phyloP scores from a whole-genome alignment of 345 rosid genomes.

The Geranium rotundifolium region DNA sequence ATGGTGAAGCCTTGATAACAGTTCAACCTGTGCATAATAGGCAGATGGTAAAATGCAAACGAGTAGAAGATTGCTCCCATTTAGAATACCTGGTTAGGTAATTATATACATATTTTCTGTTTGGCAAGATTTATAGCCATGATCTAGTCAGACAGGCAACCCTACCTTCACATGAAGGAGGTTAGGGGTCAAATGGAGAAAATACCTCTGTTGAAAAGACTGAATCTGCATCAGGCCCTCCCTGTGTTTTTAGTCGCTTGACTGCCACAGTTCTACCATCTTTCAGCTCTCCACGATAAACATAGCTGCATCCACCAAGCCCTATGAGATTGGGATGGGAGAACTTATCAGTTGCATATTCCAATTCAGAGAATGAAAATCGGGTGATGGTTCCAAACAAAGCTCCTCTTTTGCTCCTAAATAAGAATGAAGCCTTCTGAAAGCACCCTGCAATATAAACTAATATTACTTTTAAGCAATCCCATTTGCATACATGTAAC shows the following conservation, averaged over 20 bases:
- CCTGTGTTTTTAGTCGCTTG: slow-evolving; percentile 58
- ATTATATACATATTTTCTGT: too few species aligned
- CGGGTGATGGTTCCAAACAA: slow-evolving; percentile 44
- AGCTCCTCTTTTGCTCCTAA: slow-evolving; percentile 37
- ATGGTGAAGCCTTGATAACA: slow-evolving; percentile 80
- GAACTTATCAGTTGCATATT: slow-evolving; percentile 66
- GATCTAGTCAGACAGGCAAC: not conserved
- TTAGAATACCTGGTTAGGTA: too few species aligned
- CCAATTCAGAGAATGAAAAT: slow-evolving; percentile 64
- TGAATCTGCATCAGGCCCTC: slow-evolving; percentile 50
- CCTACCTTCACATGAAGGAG: not conserved
- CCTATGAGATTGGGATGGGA: slow-evolving; percentile 63
- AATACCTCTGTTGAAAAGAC: slow-evolving; percentile 67
- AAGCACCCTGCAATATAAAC: slow-evolving; percentile 50
- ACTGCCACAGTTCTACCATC: slow-evolving; percentile 77
- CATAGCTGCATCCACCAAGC: slow-evolving; percentile 84
- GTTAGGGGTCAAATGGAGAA: not conserved
- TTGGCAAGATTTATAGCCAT: too few species aligned
- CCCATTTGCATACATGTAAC: not conserved
- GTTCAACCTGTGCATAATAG: slow-evolving; percentile 49
- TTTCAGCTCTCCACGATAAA: slow-evolving; percentile 72
- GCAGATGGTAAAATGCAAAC: slow-evolving; percentile 4
- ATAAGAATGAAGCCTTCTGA: slow-evolving; percentile 36
- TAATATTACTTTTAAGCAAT: not conserved
- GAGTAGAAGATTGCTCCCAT: not conserved